phyloP scores from a whole-genome alignment of 106 monocot genomes.

The Acorus calamus region DNA sequence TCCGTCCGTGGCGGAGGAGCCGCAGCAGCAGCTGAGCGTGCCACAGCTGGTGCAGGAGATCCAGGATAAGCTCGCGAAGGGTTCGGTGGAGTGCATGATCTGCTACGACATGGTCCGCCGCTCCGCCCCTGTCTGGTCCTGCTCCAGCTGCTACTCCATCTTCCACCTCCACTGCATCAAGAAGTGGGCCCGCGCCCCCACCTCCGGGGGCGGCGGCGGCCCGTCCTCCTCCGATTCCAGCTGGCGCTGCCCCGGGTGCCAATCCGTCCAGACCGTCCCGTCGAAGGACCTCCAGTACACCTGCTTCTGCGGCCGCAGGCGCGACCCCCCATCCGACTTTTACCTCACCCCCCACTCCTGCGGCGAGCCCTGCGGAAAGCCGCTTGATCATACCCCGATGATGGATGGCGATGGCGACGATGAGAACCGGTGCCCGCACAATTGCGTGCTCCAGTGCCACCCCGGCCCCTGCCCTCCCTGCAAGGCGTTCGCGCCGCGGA shows the following conservation, averaged over 20 bases:
- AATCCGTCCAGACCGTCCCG: slow-evolving; percentile 45
- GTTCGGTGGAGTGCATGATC: slow-evolving; percentile 96
- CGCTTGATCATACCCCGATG: slow-evolving; percentile 23
- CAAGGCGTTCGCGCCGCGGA: slow-evolving; percentile 73
- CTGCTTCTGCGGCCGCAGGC: slow-evolving; percentile 73
- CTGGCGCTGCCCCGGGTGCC: slow-evolving; percentile 98
- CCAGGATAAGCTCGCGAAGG: slow-evolving; percentile 73
- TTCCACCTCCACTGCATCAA: slow-evolving; percentile 87
- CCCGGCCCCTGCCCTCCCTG: slow-evolving; percentile 99
- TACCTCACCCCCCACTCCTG: slow-evolving; percentile 94
- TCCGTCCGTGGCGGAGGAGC: background rate
- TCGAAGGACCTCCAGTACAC: slow-evolving; percentile 46
- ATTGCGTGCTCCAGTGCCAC: slow-evolving; percentile 90
- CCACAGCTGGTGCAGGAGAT: slow-evolving; percentile 94
- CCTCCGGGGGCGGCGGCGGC: slow-evolving; percentile 30
- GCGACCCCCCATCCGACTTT: slow-evolving; percentile 74
- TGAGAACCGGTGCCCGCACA: slow-evolving; percentile 43
- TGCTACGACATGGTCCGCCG: slow-evolving; percentile 91
- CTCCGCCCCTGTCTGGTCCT: slow-evolving; percentile 84
- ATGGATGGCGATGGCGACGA: slow-evolving; percentile 5
- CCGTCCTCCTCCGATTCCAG: slow-evolving; percentile 1
- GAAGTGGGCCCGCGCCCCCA: slow-evolving; percentile 92
- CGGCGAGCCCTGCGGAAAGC: slow-evolving; percentile 79
- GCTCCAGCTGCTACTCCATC: slow-evolving; percentile 89
- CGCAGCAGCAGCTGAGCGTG: slow-evolving; percentile 3